Evolutionary conservation across 495 filamentous ascomycete species (phyloP), one percentile per base, ranked within the genome.

Genomic region (Daldinia grandis): DNA sequence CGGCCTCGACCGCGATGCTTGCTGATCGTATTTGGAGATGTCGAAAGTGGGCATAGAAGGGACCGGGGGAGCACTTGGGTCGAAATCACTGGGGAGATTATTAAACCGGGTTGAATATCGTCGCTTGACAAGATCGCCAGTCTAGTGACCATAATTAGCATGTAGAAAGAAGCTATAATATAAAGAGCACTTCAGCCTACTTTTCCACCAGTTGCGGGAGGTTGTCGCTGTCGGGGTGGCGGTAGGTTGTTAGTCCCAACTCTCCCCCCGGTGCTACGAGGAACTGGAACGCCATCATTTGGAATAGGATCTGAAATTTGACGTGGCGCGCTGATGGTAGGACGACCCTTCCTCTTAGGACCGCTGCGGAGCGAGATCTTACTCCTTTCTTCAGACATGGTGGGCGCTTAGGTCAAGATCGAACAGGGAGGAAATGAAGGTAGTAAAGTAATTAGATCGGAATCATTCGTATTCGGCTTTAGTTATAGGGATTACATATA

Each of bases 41-140:
- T 76, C 88, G 79, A 82, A 83, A 71, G 66, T 80, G 44, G 88
- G 89, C 62, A 92, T 66, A 17, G 82, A 70, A 3, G 93, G 93
- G 64, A 95, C 81, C 0, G 92, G 91, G 33, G 85, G 89, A 51
- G 81, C 84, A 47, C 81, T 82, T 62, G 87, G 85, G 61, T 87
- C 84, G 71, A 91, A 92, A 66, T 93, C 90, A 44, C 76, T 73
- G 0, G 92, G 91, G 10, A 90, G 80, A 56, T 90, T 87, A 69
- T 92, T 92, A 78, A 97, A 97, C 56, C 94, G 87, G 30, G 93
- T 93, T 17, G 95, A 98, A 78, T 98, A 98, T 61, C 95, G 85
- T 63, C 92, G 85, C 80, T 98, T 98, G 55, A 99, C 96, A 54
- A 98, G 83, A 78, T 99, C 96, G 21, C 93, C 90, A 3, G 94